Percentiles rank a stretch among this genome's conserved stretches.
Conservation (phyloP, 352 stramenopile species). For the Phytophthora tubulina region DNA sequence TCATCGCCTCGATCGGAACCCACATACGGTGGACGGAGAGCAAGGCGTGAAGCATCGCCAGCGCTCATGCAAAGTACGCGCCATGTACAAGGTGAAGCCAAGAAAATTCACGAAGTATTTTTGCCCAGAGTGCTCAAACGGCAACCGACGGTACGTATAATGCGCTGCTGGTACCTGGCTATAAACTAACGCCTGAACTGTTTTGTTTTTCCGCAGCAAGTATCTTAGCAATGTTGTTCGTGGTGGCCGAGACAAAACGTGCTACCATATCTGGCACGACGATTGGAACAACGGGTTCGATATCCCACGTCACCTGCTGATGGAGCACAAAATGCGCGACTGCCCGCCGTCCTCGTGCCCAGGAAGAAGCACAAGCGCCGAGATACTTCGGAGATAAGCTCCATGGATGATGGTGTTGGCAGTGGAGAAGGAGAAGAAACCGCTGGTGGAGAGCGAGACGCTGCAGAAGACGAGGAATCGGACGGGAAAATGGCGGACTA, state of each 20-base stretch:
- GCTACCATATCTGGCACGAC: neutral
- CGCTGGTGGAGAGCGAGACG: too few species aligned
- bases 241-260: neutral
- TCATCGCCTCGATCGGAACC: conserved; percentile 1
- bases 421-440: too few species aligned
- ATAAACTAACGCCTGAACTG: too few species aligned
- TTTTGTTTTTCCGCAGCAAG: neutral
- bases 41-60: neutral
- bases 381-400: too few species aligned
- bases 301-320: neutral
- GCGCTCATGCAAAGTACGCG: too few species aligned
- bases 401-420: too few species aligned
- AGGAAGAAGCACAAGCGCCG: neutral
- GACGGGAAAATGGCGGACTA: neutral
- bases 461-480: neutral
- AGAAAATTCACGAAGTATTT: too few species aligned
- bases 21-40: conserved; percentile 1
- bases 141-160: conserved; percentile 5
- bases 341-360: neutral
- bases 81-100: too few species aligned
- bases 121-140: conserved; percentile 5
- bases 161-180: neutral
- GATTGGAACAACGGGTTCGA: neutral
- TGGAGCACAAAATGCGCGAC: neutral
- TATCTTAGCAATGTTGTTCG: conserved; percentile 8